phyloP scores from a whole-genome alignment of 805 yeast species.

The Myxozyma melibiosi region DNA sequence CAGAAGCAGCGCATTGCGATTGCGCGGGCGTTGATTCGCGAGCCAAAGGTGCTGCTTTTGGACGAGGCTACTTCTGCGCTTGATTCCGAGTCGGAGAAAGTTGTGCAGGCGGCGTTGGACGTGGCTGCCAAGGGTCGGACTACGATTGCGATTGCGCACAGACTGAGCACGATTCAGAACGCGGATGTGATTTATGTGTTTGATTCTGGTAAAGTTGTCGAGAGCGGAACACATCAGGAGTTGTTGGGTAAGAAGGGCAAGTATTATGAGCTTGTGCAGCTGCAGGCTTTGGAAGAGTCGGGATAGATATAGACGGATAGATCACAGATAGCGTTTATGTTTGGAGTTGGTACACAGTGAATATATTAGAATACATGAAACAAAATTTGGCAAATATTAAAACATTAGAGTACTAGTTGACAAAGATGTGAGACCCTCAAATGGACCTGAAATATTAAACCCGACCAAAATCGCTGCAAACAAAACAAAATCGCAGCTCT shows the following conservation, averaged over 20 bases:
- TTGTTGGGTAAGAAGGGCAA: slow-evolving; percentile 44
- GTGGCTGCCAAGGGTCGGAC: slow-evolving; percentile 64
- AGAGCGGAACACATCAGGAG: slow-evolving; percentile 51
- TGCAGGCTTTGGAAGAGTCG: slow-evolving; percentile 39
- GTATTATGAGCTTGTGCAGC: slow-evolving; percentile 45
- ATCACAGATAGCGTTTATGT: no score
- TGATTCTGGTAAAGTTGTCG: slow-evolving; percentile 56
- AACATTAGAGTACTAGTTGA: no score
- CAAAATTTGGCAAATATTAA: background rate
- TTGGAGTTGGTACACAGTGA: background rate
- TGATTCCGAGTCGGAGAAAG: slow-evolving; percentile 62
- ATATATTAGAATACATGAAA: background rate
- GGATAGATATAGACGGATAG: background rate
- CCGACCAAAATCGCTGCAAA: no score
- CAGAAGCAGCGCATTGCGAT: slow-evolving; percentile 66
- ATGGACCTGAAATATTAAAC: no score
- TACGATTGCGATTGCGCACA: slow-evolving; percentile 72
- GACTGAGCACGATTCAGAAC: slow-evolving; percentile 60
- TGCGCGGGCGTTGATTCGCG: slow-evolving; percentile 61
- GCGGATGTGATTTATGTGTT: slow-evolving; percentile 57
- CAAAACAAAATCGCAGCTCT: no score
- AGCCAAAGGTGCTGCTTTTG: slow-evolving; percentile 55
- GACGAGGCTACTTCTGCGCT: slow-evolving; percentile 62
- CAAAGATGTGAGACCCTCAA: no score
- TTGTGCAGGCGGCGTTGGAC: slow-evolving; percentile 62